These are phyloP conservation scores for Trametes gibbosa DNA, from an alignment of 768 basidiomycete genomes.

Conservation along the genomic window DNA sequence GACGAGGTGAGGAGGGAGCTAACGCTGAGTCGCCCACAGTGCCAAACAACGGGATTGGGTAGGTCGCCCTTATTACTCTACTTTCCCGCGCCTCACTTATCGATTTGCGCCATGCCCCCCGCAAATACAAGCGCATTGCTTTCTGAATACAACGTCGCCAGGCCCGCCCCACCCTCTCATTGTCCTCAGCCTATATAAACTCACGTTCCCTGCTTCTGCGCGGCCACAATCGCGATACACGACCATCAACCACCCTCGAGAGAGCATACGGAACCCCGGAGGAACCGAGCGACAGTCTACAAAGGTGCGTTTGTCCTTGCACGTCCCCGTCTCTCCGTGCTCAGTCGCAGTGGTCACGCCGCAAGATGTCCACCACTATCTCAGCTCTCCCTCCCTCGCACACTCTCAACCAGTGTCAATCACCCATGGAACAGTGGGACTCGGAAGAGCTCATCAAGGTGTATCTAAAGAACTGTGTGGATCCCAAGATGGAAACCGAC, in stretches of 20 bases:
- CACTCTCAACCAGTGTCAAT: neutral
- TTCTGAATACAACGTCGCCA: slow-evolving; percentile 3
- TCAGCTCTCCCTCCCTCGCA: neutral
- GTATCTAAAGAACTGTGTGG: neutral
- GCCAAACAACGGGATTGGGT: slow-evolving; percentile 16
- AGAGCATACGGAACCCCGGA: neutral
- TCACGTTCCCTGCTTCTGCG: neutral
- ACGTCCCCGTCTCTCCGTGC: neutral
- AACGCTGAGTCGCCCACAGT: slow-evolving; percentile 13
- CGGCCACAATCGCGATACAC: neutral
- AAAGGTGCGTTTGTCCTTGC: neutral
- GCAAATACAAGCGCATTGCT: slow-evolving; percentile 1
- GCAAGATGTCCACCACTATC: neutral
- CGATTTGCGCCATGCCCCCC: slow-evolving; percentile 13
- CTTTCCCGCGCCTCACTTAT: slow-evolving; percentile 8
- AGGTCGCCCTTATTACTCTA: neutral
- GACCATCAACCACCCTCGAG: neutral
- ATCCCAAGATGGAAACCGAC: neutral
- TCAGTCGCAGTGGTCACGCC: neutral
- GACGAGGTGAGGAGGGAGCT: neutral
- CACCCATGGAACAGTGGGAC: slow-evolving; percentile 8
- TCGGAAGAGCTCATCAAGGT: neutral
- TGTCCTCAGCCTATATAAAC: neutral
- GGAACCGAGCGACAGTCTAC: neutral
- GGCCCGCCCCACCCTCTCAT: neutral